Percentiles rank a stretch among this genome's conserved stretches.
These are phyloP conservation scores for Scleromitrula shiraiana DNA, from an alignment of 2,329 filamentous ascomycete genomes.

Conservation along the genomic window DNA sequence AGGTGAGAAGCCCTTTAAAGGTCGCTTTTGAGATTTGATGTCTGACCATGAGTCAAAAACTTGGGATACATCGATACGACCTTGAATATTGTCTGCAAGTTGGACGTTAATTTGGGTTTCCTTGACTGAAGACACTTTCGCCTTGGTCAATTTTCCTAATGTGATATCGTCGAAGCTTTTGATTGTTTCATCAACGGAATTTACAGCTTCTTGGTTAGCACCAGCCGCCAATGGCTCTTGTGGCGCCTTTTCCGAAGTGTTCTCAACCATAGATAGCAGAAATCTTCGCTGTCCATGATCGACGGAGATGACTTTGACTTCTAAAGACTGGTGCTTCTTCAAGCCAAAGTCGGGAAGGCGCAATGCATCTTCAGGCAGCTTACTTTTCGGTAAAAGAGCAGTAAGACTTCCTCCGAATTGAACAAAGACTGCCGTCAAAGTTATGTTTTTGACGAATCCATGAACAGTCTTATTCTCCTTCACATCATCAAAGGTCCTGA, in stretches of 20 bases:
- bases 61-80: constrained; percentile 89
- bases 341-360: constrained; percentile 69
- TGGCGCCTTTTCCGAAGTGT: constrained; percentile 39
- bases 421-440: constrained; percentile 74
- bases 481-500: constrained; percentile 65
- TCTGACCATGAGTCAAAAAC: constrained; percentile 83
- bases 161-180: constrained; percentile 62
- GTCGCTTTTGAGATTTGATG: constrained; percentile 73
- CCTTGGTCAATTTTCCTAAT: constrained; percentile 66
- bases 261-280: constrained; percentile 48
- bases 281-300: constrained; percentile 66
- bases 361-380: constrained; percentile 63
- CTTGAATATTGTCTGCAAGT: constrained; percentile 78
- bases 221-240: constrained; percentile 24
- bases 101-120: constrained; percentile 88
- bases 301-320: constrained; percentile 62
- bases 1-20: constrained; percentile 64
- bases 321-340: constrained; percentile 66
- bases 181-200: constrained; percentile 58
- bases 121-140: constrained; percentile 75
- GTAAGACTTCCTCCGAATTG: constrained; percentile 73
- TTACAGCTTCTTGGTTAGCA: constrained; percentile 37
- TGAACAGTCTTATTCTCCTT: constrained; percentile 59
- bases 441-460: constrained; percentile 82
- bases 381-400: constrained; percentile 71